A percentile compares a stretch with the other conserved stretches of the same genome.
Evolutionary conservation across 257 asterid genomes (phyloP).

Genomic region (Anisodus tanguticus): DNA sequence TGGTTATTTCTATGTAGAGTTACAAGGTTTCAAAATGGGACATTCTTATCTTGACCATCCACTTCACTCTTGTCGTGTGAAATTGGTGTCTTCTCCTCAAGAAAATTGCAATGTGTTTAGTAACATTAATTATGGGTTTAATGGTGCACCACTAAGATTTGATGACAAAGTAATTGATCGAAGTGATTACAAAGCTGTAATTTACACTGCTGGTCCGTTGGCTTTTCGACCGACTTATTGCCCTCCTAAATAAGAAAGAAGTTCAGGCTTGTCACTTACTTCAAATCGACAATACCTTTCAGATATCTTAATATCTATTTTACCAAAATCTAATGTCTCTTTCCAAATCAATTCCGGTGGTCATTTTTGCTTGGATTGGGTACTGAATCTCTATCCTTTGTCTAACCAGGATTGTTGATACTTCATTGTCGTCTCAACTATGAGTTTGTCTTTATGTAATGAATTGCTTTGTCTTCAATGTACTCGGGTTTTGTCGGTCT

Average conservation of each 20-base stretch:
- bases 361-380: no score
- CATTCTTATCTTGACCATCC: slow-evolving; percentile 83
- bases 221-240: slow-evolving; percentile 80
- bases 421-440: no score
- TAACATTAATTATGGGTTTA: slow-evolving; percentile 73
- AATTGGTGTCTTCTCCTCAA: slow-evolving; percentile 68
- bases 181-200: slow-evolving; percentile 59
- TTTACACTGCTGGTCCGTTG: slow-evolving; percentile 75
- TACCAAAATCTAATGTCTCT: no score
- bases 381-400: no score
- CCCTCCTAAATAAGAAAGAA: slow-evolving; percentile 42
- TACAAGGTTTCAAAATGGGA: slow-evolving; percentile 68
- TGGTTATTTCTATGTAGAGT: slow-evolving; percentile 79
- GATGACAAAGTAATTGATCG: slow-evolving; percentile 61
- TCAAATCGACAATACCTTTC: no score
- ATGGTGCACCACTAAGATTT: slow-evolving; percentile 68
- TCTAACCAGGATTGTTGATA: no score
- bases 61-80: slow-evolving; percentile 77
- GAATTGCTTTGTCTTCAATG: no score
- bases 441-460: no score
- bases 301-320: no score
- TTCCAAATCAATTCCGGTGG: no score
- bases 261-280: no score
- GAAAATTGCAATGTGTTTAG: slow-evolving; percentile 60
- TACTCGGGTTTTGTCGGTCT: no score